A percentile compares a stretch with the other conserved stretches of the same genome.
Conservation (phyloP, 768 basidiomycete genomes). For the Agrocybe pediades region DNA sequence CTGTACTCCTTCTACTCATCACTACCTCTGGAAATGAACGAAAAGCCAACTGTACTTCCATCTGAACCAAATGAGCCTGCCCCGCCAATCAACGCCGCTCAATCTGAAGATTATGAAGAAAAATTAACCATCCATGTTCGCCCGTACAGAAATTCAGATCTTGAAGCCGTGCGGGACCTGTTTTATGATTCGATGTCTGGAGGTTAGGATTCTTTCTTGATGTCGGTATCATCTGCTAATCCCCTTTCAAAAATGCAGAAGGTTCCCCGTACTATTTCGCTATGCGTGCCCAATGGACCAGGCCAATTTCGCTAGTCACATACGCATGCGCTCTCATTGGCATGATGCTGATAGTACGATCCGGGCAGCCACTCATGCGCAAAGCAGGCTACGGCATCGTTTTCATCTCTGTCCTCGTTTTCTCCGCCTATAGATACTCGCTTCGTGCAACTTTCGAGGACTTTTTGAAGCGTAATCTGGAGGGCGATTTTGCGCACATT, state of each 20-base stretch:
- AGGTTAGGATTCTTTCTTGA: neutral
- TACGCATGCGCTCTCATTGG: no score
- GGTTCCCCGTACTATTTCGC: neutral
- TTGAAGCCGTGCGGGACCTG: neutral
- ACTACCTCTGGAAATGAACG: neutral
- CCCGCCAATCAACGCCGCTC: neutral
- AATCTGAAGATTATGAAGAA: neutral
- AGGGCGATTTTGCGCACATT: slow-evolving; percentile 1
- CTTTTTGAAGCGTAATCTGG: slow-evolving; percentile 6
- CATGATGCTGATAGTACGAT: no score
- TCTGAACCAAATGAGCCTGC: no score
- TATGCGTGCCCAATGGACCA: no score
- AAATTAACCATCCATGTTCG: neutral
- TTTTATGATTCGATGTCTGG: neutral
- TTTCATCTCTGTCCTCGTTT: no score
- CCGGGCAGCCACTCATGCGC: no score
- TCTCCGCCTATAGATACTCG: neutral
- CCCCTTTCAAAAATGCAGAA: neutral
- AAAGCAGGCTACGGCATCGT: neutral
- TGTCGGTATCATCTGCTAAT: neutral
- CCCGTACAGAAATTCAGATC: neutral
- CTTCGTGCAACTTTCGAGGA: slow-evolving; percentile 10
- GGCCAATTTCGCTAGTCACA: no score
- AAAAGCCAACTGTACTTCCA: neutral
- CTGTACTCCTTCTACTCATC: no score